Evolutionary conservation across 805 yeast species (phyloP), one percentile per base, ranked within the genome.

Genomic region (Cyberlindnera xishuangbannaensis): DNA sequence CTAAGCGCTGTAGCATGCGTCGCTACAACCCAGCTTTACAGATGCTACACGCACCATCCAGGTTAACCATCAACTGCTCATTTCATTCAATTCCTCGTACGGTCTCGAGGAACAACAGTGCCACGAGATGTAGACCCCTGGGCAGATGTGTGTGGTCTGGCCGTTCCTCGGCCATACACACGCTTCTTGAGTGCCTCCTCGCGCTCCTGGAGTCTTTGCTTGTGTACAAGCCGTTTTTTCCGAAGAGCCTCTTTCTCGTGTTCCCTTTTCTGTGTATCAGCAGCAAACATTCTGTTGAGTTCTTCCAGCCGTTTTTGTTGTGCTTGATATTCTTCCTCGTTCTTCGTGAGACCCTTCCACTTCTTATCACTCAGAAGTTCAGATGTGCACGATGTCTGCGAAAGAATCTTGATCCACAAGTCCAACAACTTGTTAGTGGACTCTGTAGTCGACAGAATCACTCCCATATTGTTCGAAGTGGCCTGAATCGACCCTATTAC

Each of bases 331-430:
- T 43, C 49, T 18, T 42, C 47, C 15, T 50, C 55, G 21, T 35
- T 43, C 25, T 43, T 51, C 3, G 51, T 34, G 2, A 41, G 21
- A 1, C 69, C 70, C 31, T 59, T 54, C 65, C 74, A 61, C 30
- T 59, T 59, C 18, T 47, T 43, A 34, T 69, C 67, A 33, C 62
- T 61, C 41, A 76, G 58, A 14, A 73, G 51, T 8, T 67, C 64
- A 18, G 65, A 60, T 4, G 78, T 70, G 46, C 74, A 72, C 22
- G 70, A 69, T 15, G 81, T 71, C 46, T 78, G 83, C 12, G 81
- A 75, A 15, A 78, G 64, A 30, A 78, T 76, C 41, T 69, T 63
- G 33, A 73, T 67, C 83, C 83, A 78, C 15, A 74, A 64, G 36
- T 72, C 78, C 16, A 78, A 53, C 17, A 78, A 56, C 17, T 61